Evolutionary conservation across 2,329 filamentous ascomycete genomes (phyloP).

Genomic region (Alternaria ventricosa): DNA sequence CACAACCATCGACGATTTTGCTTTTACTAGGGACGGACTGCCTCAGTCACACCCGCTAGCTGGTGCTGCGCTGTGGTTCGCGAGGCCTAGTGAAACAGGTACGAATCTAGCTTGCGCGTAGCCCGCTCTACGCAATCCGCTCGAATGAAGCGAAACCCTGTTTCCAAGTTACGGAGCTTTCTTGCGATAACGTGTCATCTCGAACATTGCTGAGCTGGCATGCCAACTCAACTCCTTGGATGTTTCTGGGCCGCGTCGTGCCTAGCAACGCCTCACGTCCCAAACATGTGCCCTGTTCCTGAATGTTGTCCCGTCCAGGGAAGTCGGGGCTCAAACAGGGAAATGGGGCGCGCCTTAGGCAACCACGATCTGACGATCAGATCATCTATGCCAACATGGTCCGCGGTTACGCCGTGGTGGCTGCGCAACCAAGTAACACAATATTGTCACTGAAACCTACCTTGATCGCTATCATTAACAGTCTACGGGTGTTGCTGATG

Average conservation of each 20-base stretch:
- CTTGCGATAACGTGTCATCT: slow-evolving; percentile 2
- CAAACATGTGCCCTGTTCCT: slow-evolving; percentile 1
- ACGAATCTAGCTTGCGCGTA: slow-evolving; percentile 9
- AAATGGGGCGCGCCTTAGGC: slow-evolving; percentile 13
- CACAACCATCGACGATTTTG: neutral
- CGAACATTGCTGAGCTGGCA: slow-evolving; percentile 18
- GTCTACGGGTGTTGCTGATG: neutral
- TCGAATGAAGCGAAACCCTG: slow-evolving; percentile 7
- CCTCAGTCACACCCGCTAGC: neutral
- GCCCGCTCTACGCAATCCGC: slow-evolving; percentile 5
- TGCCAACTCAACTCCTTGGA: slow-evolving; percentile 9
- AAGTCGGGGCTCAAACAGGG: slow-evolving; percentile 11
- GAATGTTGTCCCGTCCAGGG: neutral
- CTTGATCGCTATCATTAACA: neutral
- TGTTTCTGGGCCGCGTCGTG: slow-evolving; percentile 2
- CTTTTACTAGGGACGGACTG: neutral
- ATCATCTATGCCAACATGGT: slow-evolving; percentile 4
- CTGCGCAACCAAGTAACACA: neutral
- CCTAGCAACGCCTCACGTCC: slow-evolving; percentile 8
- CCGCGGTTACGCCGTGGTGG: neutral
- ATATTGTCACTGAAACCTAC: neutral
- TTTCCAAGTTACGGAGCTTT: slow-evolving; percentile 5
- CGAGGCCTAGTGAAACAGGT: slow-evolving; percentile 19
- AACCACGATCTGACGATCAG: slow-evolving; percentile 5
- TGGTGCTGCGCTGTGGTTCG: slow-evolving; percentile 11